These are phyloP conservation scores for Agrostemma githago DNA, from an alignment of 148 eudicot species.

Conservation along the genomic window DNA sequence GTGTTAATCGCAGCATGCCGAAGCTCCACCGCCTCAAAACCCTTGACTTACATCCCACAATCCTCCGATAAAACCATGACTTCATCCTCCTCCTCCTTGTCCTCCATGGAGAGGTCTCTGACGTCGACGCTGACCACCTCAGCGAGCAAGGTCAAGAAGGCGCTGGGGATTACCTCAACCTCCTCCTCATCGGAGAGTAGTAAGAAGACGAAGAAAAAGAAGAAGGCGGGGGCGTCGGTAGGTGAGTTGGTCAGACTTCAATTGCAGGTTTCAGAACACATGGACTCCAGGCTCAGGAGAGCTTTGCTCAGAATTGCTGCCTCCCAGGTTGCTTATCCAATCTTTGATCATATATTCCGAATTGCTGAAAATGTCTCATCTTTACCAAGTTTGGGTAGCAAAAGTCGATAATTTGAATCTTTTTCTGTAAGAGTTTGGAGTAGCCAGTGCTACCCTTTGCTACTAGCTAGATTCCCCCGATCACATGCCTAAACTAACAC, in stretches of 20 bases:
- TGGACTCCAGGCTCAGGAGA: slow-evolving; percentile 79
- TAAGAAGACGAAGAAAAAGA: slow-evolving; percentile 10
- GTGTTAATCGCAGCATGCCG: slow-evolving; percentile 72
- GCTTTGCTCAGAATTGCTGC: slow-evolving; percentile 71
- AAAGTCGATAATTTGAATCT: too few species aligned
- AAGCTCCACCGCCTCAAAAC: slow-evolving; percentile 54
- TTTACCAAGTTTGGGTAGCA: too few species aligned
- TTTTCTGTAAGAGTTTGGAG: too few species aligned
- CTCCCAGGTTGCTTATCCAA: slow-evolving; percentile 51
- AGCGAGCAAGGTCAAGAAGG: slow-evolving; percentile 80
- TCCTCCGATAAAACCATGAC: slow-evolving; percentile 22
- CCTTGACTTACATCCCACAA: slow-evolving; percentile 59
- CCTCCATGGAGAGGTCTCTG: slow-evolving; percentile 15
- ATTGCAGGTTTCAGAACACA: slow-evolving; percentile 71
- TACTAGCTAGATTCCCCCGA: too few species aligned
- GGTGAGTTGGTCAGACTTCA: slow-evolving; percentile 84
- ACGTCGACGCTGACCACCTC: slow-evolving; percentile 48
- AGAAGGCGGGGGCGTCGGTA: slow-evolving; percentile 31
- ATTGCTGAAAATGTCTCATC: too few species aligned
- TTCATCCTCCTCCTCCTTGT: slow-evolving; percentile 23
- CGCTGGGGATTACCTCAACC: slow-evolving; percentile 51
- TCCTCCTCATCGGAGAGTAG: neutral
- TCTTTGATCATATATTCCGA: too few species aligned
- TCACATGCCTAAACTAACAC: too few species aligned
- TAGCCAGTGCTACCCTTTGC: too few species aligned